phyloP scores from a whole-genome alignment of 2,329 filamentous ascomycete species.

The Leptographium wingfieldii region DNA sequence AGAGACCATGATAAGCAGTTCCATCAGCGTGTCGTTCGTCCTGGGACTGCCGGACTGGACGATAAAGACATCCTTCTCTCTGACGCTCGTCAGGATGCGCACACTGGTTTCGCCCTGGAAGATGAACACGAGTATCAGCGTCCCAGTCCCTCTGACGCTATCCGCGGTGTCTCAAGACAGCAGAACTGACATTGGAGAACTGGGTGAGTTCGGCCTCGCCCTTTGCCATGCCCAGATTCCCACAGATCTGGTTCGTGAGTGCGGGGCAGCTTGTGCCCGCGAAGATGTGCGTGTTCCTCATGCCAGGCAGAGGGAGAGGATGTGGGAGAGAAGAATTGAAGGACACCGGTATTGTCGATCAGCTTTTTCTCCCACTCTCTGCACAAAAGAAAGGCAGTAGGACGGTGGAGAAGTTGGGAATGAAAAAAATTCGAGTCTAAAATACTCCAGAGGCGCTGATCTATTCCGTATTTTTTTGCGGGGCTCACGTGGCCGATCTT shows the following conservation, averaged over 20 bases:
- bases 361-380: background rate
- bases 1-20: constrained; percentile 97
- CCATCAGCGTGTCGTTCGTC: constrained; percentile 99
- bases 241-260: constrained; percentile 53
- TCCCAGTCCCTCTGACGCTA: background rate
- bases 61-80: constrained; percentile 98
- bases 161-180: background rate
- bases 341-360: background rate
- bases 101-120: constrained; percentile 55
- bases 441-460: background rate
- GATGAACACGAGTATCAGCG: constrained; percentile 9
- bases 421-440: background rate
- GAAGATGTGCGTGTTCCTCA: constrained; percentile 50
- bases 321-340: background rate
- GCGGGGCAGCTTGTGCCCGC: constrained; percentile 54
- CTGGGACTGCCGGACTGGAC: constrained; percentile 91
- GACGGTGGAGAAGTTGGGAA: background rate
- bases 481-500: background rate
- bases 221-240: constrained; percentile 53
- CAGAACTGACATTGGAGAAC: constrained; percentile 46
- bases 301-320: constrained; percentile 2
- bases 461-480: background rate
- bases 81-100: constrained; percentile 61
- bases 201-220: constrained; percentile 54
- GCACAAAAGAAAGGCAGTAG: background rate